These are phyloP conservation scores for Dryas drummondii DNA, from an alignment of 306 rosid species.

Conservation along the genomic window DNA sequence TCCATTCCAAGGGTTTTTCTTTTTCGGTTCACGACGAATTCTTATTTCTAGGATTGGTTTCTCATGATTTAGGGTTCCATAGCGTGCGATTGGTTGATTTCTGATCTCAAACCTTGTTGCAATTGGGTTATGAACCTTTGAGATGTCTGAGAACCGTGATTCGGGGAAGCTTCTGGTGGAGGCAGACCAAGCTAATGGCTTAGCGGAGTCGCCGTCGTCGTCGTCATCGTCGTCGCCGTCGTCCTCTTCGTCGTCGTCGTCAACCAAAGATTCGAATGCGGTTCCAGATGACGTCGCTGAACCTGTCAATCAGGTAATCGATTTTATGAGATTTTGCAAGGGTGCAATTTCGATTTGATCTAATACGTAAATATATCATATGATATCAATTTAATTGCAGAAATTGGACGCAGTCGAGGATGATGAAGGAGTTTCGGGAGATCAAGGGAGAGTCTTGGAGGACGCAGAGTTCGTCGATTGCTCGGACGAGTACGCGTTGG, in stretches of 20 bases:
- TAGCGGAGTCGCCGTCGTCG: too few relatives aligned
- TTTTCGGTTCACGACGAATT: background rate
- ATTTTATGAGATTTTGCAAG: slow-evolving; percentile 4
- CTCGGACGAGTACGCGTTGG: slow-evolving; percentile 59
- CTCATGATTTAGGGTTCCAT: background rate
- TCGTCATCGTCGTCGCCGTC: too few relatives aligned
- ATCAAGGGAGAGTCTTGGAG: slow-evolving; percentile 46
- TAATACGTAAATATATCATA: background rate
- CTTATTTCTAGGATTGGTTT: background rate
- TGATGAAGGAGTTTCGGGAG: slow-evolving; percentile 29
- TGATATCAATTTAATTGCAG: slow-evolving; percentile 10
- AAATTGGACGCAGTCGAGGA: slow-evolving; percentile 6
- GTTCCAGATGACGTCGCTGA: slow-evolving; percentile 11
- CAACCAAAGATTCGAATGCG: slow-evolving; percentile 21
- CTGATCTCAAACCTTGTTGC: slow-evolving; percentile 39
- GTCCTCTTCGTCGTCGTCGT: background rate
- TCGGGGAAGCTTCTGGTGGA: slow-evolving; percentile 24
- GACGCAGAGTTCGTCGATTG: slow-evolving; percentile 83
- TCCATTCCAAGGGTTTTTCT: background rate
- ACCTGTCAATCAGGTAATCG: slow-evolving; percentile 38
- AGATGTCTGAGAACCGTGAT: slow-evolving; percentile 58
- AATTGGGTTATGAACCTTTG: slow-evolving; percentile 42
- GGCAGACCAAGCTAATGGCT: slow-evolving; percentile 12
- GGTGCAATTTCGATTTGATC: background rate
- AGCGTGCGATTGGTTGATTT: background rate